Evolutionary conservation across 2,329 filamentous ascomycete genomes (phyloP).

Genomic region (Lachnellula arida): DNA sequence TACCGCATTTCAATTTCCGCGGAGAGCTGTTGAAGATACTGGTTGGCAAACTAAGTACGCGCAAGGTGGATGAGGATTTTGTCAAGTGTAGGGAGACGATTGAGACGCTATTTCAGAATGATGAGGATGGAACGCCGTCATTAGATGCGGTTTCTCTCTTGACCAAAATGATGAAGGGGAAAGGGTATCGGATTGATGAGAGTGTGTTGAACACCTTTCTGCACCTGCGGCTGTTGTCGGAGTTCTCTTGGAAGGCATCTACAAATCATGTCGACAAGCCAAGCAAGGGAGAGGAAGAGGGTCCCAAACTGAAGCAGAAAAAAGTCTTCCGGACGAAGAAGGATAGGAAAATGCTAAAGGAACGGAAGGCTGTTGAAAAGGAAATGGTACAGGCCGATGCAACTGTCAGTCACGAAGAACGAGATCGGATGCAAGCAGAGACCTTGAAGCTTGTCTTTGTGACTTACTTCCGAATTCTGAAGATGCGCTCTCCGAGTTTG

Average conservation of each 20-base stretch:
- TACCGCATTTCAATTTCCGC: slow-evolving; percentile 97
- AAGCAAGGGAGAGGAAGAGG: slow-evolving; percentile 40
- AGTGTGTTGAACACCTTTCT: slow-evolving; percentile 86
- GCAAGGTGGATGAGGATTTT: slow-evolving; percentile 69
- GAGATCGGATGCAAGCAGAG: slow-evolving; percentile 90
- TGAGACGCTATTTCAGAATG: slow-evolving; percentile 75
- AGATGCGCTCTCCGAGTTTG: slow-evolving; percentile 71
- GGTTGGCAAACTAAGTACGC: slow-evolving; percentile 73
- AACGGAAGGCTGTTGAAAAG: slow-evolving; percentile 83
- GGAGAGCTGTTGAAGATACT: slow-evolving; percentile 82
- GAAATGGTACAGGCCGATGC: slow-evolving; percentile 93
- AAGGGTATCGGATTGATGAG: slow-evolving; percentile 78
- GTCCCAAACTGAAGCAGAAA: slow-evolving; percentile 66
- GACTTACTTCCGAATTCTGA: slow-evolving; percentile 90
- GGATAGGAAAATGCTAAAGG: slow-evolving; percentile 74
- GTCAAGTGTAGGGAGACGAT: slow-evolving; percentile 72
- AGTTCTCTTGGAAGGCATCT: slow-evolving; percentile 82
- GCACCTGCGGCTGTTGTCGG: slow-evolving; percentile 79
- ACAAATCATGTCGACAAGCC: slow-evolving; percentile 64
- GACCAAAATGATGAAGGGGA: slow-evolving; percentile 91
- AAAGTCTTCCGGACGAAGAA: slow-evolving; percentile 86
- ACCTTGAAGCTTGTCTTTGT: slow-evolving; percentile 94
- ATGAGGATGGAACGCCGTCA: slow-evolving; percentile 85
- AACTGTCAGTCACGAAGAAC: slow-evolving; percentile 83
- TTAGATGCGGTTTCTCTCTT: slow-evolving; percentile 81